These are phyloP conservation scores for Closterium sp. DNA, from an alignment of 139 green algal species.

Conservation along the genomic window DNA sequence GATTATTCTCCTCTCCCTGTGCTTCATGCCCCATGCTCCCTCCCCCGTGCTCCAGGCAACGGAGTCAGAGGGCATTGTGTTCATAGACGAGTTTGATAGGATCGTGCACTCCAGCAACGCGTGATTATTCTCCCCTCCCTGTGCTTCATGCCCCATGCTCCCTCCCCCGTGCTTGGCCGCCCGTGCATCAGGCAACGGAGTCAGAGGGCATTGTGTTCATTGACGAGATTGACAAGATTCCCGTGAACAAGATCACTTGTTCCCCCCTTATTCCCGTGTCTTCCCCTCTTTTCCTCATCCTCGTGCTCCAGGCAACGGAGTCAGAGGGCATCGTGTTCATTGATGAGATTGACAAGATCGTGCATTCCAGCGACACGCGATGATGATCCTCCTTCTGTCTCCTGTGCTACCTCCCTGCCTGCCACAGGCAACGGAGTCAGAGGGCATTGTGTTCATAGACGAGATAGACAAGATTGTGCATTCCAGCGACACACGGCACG, in stretches of 20 bases:
- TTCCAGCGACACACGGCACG: slow-evolving; percentile 62
- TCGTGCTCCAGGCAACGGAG: slow-evolving; percentile 23
- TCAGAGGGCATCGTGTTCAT: slow-evolving; percentile 91
- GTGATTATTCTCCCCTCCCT: slow-evolving; percentile 60
- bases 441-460: slow-evolving; percentile 95
- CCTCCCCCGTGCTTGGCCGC: too few relatives aligned
- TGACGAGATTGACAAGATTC: slow-evolving; percentile 97
- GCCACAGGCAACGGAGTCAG: slow-evolving; percentile 40
- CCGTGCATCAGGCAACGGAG: slow-evolving; percentile 23
- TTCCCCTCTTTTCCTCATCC: background rate
- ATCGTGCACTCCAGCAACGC: too few relatives aligned
- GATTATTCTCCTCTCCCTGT: too few relatives aligned
- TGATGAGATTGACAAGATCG: slow-evolving; percentile 98
- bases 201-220: slow-evolving; percentile 88
- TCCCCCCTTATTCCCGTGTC: background rate
- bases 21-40: too few relatives aligned
- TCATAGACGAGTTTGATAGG: slow-evolving; percentile 98
- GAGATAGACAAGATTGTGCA: slow-evolving; percentile 97
- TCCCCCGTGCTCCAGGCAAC: too few relatives aligned
- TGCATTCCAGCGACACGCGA: slow-evolving; percentile 56
- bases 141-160: too few relatives aligned
- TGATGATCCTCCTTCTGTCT: too few relatives aligned
- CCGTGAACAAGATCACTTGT: slow-evolving; percentile 91
- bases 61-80: too few relatives aligned
- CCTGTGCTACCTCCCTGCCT: background rate